These are phyloP conservation scores for Meyerozyma smithsonii DNA, from an alignment of 1,139 yeast genomes.

Conservation along the genomic window DNA sequence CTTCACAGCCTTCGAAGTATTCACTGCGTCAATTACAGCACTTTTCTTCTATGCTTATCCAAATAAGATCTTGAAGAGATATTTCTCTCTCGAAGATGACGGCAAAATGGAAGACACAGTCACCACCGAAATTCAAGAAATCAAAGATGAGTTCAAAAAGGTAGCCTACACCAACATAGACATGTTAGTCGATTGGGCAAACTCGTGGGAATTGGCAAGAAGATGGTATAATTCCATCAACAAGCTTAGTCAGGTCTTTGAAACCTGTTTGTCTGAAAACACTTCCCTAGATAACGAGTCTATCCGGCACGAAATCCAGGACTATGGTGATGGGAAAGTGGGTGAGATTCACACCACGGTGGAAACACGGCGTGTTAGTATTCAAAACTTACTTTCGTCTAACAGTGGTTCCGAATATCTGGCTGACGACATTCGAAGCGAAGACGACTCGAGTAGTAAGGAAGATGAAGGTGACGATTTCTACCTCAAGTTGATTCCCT, in stretches of 20 bases:
- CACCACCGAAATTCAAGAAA: not conserved
- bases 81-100: not conserved
- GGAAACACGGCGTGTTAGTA: not conserved
- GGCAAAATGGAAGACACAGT: not conserved
- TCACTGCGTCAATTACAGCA: conserved; percentile 29
- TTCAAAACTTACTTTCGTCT: not conserved
- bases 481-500: not conserved
- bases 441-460: not conserved
- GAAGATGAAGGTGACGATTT: not conserved
- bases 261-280: not conserved
- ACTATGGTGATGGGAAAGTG: not conserved
- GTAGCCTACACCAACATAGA: not conserved
- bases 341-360: not conserved
- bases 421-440: not conserved
- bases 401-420: not conserved
- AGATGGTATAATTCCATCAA: not conserved
- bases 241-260: not conserved
- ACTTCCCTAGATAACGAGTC: not conserved
- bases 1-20: conserved; percentile 34
- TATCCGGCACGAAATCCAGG: not conserved
- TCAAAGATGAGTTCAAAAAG: not conserved
- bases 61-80: conserved; percentile 11
- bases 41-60: conserved; percentile 30
- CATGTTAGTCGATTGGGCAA: not conserved
- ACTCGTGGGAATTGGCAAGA: not conserved